Evolutionary conservation across 192 early-diverging fungal genomes (phyloP).

Genomic region (Backusella tuberculispora): DNA sequence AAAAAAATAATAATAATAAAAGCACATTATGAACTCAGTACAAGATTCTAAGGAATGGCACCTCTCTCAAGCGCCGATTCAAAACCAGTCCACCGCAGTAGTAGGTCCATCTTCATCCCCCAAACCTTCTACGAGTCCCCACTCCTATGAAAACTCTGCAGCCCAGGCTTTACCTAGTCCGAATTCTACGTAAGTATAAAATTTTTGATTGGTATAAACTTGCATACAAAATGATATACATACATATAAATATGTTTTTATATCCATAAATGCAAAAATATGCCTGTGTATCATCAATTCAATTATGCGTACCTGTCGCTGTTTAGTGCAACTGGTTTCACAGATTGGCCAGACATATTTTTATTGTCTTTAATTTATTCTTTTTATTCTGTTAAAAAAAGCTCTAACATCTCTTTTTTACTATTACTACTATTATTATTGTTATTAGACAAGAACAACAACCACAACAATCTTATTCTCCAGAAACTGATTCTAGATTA

Average conservation of each 20-base stretch:
- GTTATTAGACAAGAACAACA: constrained; percentile 11
- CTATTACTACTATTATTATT: background rate
- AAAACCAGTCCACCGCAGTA: constrained; percentile 8
- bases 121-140: background rate
- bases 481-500: constrained; percentile 20
- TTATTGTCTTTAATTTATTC: background rate
- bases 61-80: constrained; percentile 6
- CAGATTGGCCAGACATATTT: constrained; percentile 15
- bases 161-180: background rate
- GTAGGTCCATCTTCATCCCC: constrained; percentile 10
- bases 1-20: background rate
- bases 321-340: constrained; percentile 26
- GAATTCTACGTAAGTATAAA: constrained; percentile 4
- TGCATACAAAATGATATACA: background rate
- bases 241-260: background rate
- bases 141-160: background rate
- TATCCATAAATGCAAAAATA: background rate
- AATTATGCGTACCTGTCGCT: constrained; percentile 29
- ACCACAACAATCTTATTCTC: background rate
- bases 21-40: background rate
- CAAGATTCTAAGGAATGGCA: constrained; percentile 19
- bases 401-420: background rate
- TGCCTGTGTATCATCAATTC: background rate
- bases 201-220: background rate
- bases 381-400: background rate